Base-by-base conservation (phyloP, 768 basidiomycete species). In the Daedaleopsis nitida region DNA sequence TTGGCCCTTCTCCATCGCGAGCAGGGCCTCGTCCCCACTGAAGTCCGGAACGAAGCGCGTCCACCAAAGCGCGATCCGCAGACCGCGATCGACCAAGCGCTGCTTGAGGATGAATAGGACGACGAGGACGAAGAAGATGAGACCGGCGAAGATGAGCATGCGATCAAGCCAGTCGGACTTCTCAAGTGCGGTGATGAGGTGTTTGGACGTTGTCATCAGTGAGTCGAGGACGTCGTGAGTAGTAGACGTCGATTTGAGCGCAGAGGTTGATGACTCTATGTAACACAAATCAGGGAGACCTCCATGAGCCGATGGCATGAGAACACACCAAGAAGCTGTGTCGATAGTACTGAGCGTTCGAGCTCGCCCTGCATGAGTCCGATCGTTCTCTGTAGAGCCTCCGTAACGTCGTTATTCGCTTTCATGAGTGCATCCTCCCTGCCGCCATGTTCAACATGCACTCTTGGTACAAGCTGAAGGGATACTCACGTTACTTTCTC, bases 91-190 rank as follows among this genome's bases (percentile, higher is more conserved):
- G 38, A 98, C 65, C 50, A 98, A 76, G 16, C 97, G 83, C 59
- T 95, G 87, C 74, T 97, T 94, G 68, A 98, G 69, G 65, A 99
- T 89, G 68, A 92, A 96, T 24, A 89, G 81, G 8, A 94, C 86
- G 34, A 92, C 88, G 17, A 95, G 83, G 60, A 87, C 63, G 77
- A 99, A 99, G 73, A 98, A 92, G 12, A 80, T 71, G 38, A 98
- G 85, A 0, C 85, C 92, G 1, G 86, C 80, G 57, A 94, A 76
- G 67, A 99, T 89, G 63, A 98, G 77, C 32, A 97, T 72, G 7
- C 96, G 89, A 77, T 99, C 97, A 19, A 96, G 78, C 86, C 91
- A 89, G 78, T 98, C 96, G 16, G 94, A 84, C 61, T 89, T 88
- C 75, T 97, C 92, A 51, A 99, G 86, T 0, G 88, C 86, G 14